These are phyloP conservation scores for Globisporangium canariense DNA, from an alignment of 352 stramenopile genomes.

Conservation along the genomic window DNA sequence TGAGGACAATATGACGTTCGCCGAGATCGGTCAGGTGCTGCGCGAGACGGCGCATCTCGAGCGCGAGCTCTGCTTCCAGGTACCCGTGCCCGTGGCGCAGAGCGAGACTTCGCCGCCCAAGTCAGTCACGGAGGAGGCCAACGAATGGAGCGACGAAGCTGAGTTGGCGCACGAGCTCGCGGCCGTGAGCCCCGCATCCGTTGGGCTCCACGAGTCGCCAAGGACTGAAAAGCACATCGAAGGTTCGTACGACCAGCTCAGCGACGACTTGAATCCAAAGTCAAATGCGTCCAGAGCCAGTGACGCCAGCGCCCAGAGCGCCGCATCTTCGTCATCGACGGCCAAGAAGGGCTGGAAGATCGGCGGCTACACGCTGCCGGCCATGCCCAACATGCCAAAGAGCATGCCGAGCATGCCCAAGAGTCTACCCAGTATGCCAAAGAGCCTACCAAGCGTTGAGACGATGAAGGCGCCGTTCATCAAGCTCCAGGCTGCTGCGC, in stretches of 20 bases:
- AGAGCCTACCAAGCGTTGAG: constrained; percentile 3
- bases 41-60: constrained; percentile 51
- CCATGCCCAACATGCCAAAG: constrained; percentile 4
- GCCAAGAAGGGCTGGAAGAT: constrained; percentile 18
- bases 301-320: not conserved
- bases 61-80: constrained; percentile 42
- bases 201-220: constrained; percentile 8
- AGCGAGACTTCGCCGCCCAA: not conserved
- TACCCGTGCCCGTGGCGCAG: constrained; percentile 21
- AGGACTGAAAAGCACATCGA: not conserved
- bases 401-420: constrained; percentile 10
- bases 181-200: constrained; percentile 13
- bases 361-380: constrained; percentile 14
- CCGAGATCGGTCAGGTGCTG: constrained; percentile 55
- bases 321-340: not conserved
- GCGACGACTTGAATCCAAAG: not conserved
- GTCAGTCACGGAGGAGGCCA: not conserved
- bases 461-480: constrained; percentile 11
- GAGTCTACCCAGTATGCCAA: constrained; percentile 1
- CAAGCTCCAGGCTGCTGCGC: not conserved
- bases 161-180: constrained; percentile 7
- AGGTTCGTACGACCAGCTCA: constrained; percentile 8
- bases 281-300: not conserved
- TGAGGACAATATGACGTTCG: constrained; percentile 37
- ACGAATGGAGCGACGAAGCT: constrained; percentile 6